Conservation (phyloP, 495 filamentous ascomycete genomes). For the Chaetomium fimeti region DNA sequence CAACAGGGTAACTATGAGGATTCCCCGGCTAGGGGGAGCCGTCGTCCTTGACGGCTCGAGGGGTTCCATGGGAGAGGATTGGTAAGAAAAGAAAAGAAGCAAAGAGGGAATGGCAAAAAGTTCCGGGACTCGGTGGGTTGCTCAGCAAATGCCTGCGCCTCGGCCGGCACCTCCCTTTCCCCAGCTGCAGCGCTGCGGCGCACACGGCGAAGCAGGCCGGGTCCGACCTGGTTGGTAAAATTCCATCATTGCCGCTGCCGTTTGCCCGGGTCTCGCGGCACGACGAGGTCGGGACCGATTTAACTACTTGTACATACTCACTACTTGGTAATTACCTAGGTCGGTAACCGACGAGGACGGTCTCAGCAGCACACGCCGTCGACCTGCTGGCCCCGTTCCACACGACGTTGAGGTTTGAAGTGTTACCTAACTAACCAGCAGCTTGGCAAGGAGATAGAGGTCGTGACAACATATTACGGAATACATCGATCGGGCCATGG, state of each 20-base stretch:
- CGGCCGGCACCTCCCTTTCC: background rate
- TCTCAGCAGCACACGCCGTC: too few relatives aligned
- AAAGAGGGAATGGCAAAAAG: background rate
- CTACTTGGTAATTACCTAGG: too few relatives aligned
- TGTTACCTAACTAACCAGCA: too few relatives aligned
- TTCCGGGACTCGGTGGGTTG: background rate
- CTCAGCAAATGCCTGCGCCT: slow-evolving; percentile 1
- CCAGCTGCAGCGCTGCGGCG: slow-evolving; percentile 5
- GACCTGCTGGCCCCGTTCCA: too few relatives aligned
- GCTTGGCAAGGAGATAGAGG: too few relatives aligned
- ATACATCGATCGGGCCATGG: background rate
- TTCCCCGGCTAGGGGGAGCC: too few relatives aligned
- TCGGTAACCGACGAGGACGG: too few relatives aligned
- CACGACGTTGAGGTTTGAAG: too few relatives aligned
- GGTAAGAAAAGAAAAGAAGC: background rate
- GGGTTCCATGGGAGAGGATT: background rate
- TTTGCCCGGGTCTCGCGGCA: background rate
- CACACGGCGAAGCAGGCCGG: background rate
- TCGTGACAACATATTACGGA: too few relatives aligned
- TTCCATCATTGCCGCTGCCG: background rate
- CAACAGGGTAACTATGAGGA: too few relatives aligned
- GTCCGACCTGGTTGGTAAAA: slow-evolving; percentile 4
- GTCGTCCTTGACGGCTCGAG: background rate
- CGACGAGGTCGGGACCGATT: too few relatives aligned
- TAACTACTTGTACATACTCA: too few relatives aligned